Conservation (phyloP, 148 eudicot genomes). For the Camellia lanceoleosa region DNA sequence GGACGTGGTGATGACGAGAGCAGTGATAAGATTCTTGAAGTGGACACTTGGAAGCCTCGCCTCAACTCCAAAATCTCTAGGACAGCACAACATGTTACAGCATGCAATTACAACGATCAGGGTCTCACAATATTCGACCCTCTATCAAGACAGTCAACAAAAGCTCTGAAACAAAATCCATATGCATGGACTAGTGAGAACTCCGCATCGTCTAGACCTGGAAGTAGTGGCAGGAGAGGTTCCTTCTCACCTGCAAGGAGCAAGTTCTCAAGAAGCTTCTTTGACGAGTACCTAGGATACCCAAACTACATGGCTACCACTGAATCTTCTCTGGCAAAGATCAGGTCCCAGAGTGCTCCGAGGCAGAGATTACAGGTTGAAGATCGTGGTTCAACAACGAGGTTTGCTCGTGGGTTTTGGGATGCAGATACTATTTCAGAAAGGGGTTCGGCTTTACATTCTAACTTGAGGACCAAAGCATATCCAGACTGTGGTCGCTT, state of each 20-base stretch:
- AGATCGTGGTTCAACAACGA: conserved; percentile 30
- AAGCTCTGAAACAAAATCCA: conserved; percentile 35
- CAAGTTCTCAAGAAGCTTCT: conserved; percentile 54
- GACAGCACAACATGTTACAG: conserved; percentile 29
- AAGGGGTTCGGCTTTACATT: conserved; percentile 28
- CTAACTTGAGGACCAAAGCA: conserved; percentile 15
- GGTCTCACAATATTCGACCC: conserved; percentile 36
- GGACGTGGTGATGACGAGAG: conserved; percentile 44
- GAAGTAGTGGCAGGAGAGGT: conserved; percentile 44
- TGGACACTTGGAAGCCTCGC: conserved; percentile 81
- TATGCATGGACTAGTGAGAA: conserved; percentile 33
- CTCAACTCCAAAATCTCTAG: conserved; percentile 26
- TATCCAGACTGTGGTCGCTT: conserved; percentile 13
- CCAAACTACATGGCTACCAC: conserved; percentile 80
- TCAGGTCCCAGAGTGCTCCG: conserved; percentile 80
- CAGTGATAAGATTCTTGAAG: conserved; percentile 77
- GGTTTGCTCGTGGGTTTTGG: conserved; percentile 35
- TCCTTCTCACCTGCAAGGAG: conserved; percentile 62
- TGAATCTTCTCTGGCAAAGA: conserved; percentile 62
- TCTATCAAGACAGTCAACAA: conserved; percentile 38
- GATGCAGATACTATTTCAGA: conserved; percentile 39
- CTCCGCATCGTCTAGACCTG: conserved; percentile 50
- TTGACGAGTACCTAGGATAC: conserved; percentile 38
- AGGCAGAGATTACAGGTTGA: conserved; percentile 46
- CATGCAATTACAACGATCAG: conserved; percentile 37